Conservation (phyloP, 2,329 filamentous ascomycete genomes). For the Aspergillus bombycis region DNA sequence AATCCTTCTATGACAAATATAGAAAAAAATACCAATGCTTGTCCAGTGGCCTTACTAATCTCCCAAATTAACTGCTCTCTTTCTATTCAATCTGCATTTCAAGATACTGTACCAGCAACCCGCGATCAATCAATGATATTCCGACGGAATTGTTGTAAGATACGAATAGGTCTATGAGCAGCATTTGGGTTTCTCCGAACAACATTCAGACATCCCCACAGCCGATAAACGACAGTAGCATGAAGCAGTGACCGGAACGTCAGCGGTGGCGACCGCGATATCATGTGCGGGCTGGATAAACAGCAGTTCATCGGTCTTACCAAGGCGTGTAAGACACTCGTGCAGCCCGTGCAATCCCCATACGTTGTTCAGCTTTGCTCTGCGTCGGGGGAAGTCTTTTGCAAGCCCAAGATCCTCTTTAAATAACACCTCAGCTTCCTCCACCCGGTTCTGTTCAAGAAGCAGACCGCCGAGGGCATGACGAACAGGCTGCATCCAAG, state of each 20-base stretch:
- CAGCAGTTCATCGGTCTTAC: constrained; percentile 49
- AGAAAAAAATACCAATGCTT: no score
- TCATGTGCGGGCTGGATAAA: constrained; percentile 54
- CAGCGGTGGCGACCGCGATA: constrained; percentile 57
- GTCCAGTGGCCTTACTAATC: no score
- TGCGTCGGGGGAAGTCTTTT: constrained; percentile 60
- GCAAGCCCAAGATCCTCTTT: constrained; percentile 63
- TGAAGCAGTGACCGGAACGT: constrained; percentile 60
- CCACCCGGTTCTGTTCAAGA: constrained; percentile 63
- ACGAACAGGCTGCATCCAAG: constrained; percentile 74
- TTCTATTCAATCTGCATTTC: no score
- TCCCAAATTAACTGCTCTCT: no score
- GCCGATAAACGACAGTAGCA: constrained; percentile 54
- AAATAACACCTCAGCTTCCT: constrained; percentile 61
- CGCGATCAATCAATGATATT: no score
- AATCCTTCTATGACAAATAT: no score
- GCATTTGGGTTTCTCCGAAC: no score
- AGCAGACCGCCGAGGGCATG: constrained; percentile 71
- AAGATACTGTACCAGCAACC: no score
- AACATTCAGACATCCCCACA: neutral
- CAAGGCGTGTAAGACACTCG: constrained; percentile 65
- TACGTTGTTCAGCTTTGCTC: constrained; percentile 71
- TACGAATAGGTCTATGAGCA: no score
- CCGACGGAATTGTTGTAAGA: no score
- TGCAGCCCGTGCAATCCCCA: constrained; percentile 74